Evolutionary conservation across 371 early-diverging fungal genomes (phyloP).

Genomic region (Chytridium lagenaria): DNA sequence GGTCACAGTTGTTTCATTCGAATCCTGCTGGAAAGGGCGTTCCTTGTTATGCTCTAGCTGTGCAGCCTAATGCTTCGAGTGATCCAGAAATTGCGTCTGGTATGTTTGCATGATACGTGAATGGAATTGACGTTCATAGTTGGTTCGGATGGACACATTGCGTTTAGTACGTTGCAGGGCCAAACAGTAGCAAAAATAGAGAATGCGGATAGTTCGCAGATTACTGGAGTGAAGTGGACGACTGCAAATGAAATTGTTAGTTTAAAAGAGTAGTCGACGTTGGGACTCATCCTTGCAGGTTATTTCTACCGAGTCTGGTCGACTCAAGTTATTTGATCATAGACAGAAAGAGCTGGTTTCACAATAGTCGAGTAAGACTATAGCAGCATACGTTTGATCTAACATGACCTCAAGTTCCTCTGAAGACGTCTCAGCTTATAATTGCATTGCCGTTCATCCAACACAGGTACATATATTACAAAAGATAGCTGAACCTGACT

Average conservation of each 20-base stretch:
- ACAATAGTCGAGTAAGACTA: background rate
- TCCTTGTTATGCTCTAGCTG: background rate
- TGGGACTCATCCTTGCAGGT: slow-evolving; percentile 3
- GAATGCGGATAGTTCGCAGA: slow-evolving; percentile 12
- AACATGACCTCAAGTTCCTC: background rate
- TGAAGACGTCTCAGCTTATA: background rate
- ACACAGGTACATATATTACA: background rate
- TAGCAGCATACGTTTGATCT: too few relatives aligned
- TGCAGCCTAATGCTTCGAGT: slow-evolving; percentile 12
- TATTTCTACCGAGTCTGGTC: background rate
- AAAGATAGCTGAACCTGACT: background rate
- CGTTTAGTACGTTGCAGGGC: background rate
- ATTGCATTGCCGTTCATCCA: slow-evolving; percentile 33
- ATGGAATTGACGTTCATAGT: background rate
- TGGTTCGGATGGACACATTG: slow-evolving; percentile 11
- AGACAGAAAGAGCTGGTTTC: background rate
- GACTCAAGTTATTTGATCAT: slow-evolving; percentile 10
- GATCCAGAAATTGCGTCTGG: slow-evolving; percentile 14
- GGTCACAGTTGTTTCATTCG: background rate
- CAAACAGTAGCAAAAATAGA: background rate
- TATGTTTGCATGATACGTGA: background rate
- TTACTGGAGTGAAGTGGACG: slow-evolving; percentile 1
- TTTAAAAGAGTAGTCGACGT: too few relatives aligned
- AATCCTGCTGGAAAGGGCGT: background rate
- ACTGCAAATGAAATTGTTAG: slow-evolving; percentile 5